phyloP scores from a whole-genome alignment of 169 alveolate species.

The Plasmodium vivax region DNA sequence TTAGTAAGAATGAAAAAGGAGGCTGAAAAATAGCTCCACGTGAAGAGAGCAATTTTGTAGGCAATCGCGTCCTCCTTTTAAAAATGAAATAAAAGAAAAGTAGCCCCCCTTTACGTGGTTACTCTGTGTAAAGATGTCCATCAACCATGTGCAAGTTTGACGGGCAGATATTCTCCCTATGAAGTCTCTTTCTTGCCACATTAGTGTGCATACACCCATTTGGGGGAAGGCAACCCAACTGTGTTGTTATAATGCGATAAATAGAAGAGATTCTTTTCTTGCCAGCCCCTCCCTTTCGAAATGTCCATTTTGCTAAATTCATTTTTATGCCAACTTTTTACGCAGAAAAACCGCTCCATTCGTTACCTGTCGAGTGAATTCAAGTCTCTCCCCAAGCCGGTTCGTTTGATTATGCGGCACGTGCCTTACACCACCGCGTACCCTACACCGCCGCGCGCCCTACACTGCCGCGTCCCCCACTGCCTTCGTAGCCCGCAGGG shows the following conservation, averaged over 20 bases:
- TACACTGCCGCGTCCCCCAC: not conserved
- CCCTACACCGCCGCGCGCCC: not conserved
- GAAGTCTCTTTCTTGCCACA: not conserved
- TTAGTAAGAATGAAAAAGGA: not conserved
- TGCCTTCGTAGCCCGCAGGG: constrained; percentile 79
- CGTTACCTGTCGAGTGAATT: constrained; percentile 47
- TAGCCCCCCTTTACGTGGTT: not conserved
- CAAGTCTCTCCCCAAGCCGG: constrained; percentile 74
- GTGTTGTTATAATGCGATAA: not conserved
- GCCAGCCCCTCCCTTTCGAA: not conserved
- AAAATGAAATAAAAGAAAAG: not conserved
- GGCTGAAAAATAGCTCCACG: not conserved
- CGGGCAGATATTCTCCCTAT: not conserved
- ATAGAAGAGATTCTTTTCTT: not conserved
- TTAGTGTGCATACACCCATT: not conserved
- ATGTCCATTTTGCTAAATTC: not conserved
- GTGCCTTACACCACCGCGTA: not conserved
- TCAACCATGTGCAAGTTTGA: not conserved
- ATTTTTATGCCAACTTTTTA: not conserved
- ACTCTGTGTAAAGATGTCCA: not conserved
- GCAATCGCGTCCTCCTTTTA: not conserved
- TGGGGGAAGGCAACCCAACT: not conserved
- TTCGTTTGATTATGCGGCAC: not conserved
- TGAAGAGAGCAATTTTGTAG: not conserved
- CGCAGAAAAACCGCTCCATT: constrained; percentile 35